A percentile compares a stretch with the other conserved stretches of the same genome.
phyloP scores from a whole-genome alignment of 2,329 filamentous ascomycete species.

The Metarhizium album region DNA sequence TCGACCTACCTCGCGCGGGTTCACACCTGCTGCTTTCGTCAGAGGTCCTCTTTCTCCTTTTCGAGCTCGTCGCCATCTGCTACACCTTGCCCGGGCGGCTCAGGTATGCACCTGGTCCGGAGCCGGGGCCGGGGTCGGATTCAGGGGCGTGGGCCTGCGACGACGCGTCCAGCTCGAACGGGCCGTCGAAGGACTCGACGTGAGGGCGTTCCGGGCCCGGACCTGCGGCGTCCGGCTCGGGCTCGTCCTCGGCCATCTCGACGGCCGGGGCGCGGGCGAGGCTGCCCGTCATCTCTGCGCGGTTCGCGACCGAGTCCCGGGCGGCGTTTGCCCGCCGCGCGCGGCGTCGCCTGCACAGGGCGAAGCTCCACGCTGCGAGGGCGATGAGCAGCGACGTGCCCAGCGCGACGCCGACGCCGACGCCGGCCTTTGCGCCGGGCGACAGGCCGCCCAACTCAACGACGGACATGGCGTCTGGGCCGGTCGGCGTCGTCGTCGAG shows the following conservation, averaged over 20 bases:
- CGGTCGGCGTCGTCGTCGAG: constrained; percentile 8
- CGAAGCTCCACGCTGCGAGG: constrained; percentile 33
- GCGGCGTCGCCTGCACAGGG: constrained; percentile 30
- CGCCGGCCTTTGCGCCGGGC: constrained; percentile 42
- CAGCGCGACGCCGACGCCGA: constrained; percentile 42
- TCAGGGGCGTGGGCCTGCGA: neutral
- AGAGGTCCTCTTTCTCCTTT: too few relatives aligned
- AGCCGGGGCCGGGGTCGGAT: too few relatives aligned
- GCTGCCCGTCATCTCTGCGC: constrained; percentile 1
- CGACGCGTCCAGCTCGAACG: neutral
- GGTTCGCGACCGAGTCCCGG: neutral
- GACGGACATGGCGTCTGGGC: constrained; percentile 15
- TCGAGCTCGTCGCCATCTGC: too few relatives aligned
- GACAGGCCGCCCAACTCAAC: constrained; percentile 25
- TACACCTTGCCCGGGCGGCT: too few relatives aligned
- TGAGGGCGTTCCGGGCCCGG: neutral
- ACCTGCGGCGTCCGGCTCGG: neutral
- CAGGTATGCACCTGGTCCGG: too few relatives aligned
- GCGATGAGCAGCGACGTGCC: constrained; percentile 32
- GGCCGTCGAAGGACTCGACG: constrained; percentile 23
- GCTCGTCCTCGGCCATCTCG: constrained; percentile 36
- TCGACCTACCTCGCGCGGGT: too few relatives aligned
- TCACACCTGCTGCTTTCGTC: too few relatives aligned
- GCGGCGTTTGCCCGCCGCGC: constrained; percentile 8
- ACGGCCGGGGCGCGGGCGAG: constrained; percentile 38